Evolutionary conservation across 768 basidiomycete genomes (phyloP).

Genomic region (Rhizopogon vinicolor): DNA sequence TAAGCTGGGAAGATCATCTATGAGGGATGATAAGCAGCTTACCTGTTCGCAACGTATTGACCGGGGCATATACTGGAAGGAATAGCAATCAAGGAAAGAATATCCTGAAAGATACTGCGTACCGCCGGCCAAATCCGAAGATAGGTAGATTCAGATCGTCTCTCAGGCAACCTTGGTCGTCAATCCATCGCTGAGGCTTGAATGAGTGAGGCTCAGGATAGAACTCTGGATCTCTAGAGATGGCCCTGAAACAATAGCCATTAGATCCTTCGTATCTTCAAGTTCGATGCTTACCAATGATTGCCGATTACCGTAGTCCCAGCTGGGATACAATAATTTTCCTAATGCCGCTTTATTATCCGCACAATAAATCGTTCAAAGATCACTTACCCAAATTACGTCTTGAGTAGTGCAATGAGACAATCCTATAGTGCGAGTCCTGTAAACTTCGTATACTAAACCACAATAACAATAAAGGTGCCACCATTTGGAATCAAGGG

Average conservation of each 20-base stretch:
- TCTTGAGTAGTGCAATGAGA: too few relatives aligned
- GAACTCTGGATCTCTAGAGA: conserved; percentile 14
- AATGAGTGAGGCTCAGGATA: background rate
- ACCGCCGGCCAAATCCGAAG: conserved; percentile 44
- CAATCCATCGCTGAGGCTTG: conserved; percentile 27
- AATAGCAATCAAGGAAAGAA: background rate
- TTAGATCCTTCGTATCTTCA: too few relatives aligned
- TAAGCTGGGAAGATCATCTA: background rate
- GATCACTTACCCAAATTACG: too few relatives aligned
- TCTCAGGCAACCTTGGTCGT: conserved; percentile 16
- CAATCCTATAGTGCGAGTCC: too few relatives aligned
- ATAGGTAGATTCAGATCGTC: conserved; percentile 42
- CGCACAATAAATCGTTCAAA: too few relatives aligned
- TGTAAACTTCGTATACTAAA: too few relatives aligned
- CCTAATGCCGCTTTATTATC: too few relatives aligned
- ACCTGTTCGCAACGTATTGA: conserved; percentile 38
- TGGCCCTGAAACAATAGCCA: conserved; percentile 11
- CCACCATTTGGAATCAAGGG: too few relatives aligned
- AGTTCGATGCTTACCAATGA: too few relatives aligned
- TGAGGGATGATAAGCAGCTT: conserved; percentile 9
- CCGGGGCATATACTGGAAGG: conserved; percentile 50
- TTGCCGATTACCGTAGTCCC: background rate
- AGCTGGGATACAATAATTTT: background rate
- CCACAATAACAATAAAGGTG: too few relatives aligned
- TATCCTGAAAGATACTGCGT: background rate